Evolutionary conservation across 1,284 basidiomycete species (phyloP), one percentile per base, ranked within the genome.

Genomic region (Trametes sp.): DNA sequence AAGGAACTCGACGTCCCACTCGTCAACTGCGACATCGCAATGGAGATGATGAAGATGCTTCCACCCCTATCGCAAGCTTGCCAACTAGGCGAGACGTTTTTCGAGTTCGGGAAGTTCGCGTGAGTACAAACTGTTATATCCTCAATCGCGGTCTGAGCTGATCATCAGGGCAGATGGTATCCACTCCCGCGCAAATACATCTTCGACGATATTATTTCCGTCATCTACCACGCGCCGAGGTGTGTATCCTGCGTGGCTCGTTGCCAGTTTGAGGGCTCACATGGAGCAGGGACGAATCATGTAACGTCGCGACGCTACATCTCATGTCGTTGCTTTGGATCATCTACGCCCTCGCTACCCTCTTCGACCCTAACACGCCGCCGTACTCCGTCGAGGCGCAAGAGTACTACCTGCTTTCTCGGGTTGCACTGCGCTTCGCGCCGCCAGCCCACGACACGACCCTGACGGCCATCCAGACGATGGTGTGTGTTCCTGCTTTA

Each of bases 391-490:
- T 80, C 7, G 81, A 86, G 59, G 82, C 87, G 10, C 78, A 84
- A 57, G 87, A 89, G 56, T 89, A 85, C 65, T 85, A 84, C 67
- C 77, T 84, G 48, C 71, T 89, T 9, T 78, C 87, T 4, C 80
- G 84, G 5, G 79, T 84, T 1, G 75, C 84, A 2, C 69, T 88
- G n/a, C 75, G 77, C 24, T 80, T 83, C 48, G 78, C 78, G 24
- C 77, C 83, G 0, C 82, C 83, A 0, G 74, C 78, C 29, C 70
- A 73, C 13, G 78, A 83, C 10, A 82, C 85, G 9, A 88, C 87
- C 1, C 71, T 87, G 6, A 75, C 78, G 23, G 77, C 82, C 10
- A 81, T 89, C 7, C 82, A 85, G 62, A 75, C 83, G 11, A 71
- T 85, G 70, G 88, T 88, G 63, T 41, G 84, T 65, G 2, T 26